Base-by-base conservation (phyloP, 176 grass and related monocot species). In the Ampelocalamus luodianensis region DNA sequence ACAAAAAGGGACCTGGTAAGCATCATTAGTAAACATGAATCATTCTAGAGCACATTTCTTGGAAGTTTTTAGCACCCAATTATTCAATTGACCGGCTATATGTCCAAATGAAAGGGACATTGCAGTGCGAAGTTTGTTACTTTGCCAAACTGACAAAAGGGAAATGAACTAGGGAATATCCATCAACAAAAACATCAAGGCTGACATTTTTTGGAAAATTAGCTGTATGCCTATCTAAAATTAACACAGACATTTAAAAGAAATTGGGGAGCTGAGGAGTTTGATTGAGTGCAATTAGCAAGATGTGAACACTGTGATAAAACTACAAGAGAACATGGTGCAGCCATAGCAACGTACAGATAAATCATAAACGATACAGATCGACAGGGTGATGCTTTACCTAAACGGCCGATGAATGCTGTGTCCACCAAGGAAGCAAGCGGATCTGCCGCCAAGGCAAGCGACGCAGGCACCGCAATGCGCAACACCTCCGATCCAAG, bases 371-470 rank as follows among this genome's bases (percentile, higher is more conserved):
- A 68, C 42, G 63, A 34, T 60, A 6, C 7, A 38, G 44, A 71
- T 22, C 69, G 13, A 17, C 7, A 17, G 48, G 36, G 22, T 26
- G 22, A 44, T 14, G 16, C 17, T 18, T 83, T 83, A 99, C 96
- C 96, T 99, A 99, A 71, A 61, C 93, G 89, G 24, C 96, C 96
- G 78, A 99, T 91, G 88, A 99, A 99, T 65, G 90, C 93, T 13
- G 96, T 99, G 83, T 99, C 96, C 2, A 99, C 84, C 67, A 99
- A 62, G 78, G 96, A 99, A 55, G 96, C 96, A 0, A 99, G 90
- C 42, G 96, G 96, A 68, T 99, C 96, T 24, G 96, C 96, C 1
- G 96, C 96, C 82, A 99, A 39, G 3, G 93, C 96, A 24, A 99
- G 91, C 60, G 96, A 92, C 5, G 96, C 96, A 0, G 96, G 96